These are phyloP conservation scores for Periconia sp. DNA, from an alignment of 2,329 filamentous ascomycete species.

Conservation along the genomic window DNA sequence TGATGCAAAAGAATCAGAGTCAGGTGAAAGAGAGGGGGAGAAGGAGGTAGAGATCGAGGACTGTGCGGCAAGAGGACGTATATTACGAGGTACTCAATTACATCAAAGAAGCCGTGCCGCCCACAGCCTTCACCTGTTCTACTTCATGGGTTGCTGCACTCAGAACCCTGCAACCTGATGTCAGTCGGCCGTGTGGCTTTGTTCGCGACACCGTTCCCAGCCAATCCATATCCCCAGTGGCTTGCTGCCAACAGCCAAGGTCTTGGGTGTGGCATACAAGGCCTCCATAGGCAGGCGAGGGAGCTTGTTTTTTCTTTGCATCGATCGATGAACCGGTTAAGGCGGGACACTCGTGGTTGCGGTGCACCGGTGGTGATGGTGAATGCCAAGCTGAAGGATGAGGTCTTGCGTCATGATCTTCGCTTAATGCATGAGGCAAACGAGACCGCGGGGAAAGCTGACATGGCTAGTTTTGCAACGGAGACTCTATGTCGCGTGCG, in stretches of 20 bases:
- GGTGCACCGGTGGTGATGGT: not conserved
- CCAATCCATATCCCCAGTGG: conserved; percentile 5
- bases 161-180: conserved; percentile 1
- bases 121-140: not conserved
- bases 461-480: too few relatives aligned
- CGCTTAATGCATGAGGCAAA: not conserved
- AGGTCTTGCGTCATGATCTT: conserved; percentile 13
- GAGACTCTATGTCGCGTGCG: conserved; percentile 1
- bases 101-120: not conserved
- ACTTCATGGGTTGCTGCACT: too few relatives aligned
- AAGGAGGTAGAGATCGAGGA: not conserved
- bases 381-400: conserved; percentile 2
- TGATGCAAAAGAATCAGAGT: not conserved
- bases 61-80: too few relatives aligned
- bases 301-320: conserved; percentile 3
- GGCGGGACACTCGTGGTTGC: not conserved
- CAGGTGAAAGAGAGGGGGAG: not conserved
- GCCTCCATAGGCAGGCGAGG: conserved; percentile 1
- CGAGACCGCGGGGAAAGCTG: too few relatives aligned
- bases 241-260: conserved; percentile 9
- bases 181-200: conserved; percentile 4
- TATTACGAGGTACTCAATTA: not conserved
- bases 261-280: not conserved
- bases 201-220: not conserved
- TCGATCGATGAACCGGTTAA: conserved; percentile 1